Percentiles rank a stretch among this genome's conserved stretches.
These are phyloP conservation scores for Pulveroboletus sp. DNA, from an alignment of 768 basidiomycete genomes.

Conservation along the genomic window DNA sequence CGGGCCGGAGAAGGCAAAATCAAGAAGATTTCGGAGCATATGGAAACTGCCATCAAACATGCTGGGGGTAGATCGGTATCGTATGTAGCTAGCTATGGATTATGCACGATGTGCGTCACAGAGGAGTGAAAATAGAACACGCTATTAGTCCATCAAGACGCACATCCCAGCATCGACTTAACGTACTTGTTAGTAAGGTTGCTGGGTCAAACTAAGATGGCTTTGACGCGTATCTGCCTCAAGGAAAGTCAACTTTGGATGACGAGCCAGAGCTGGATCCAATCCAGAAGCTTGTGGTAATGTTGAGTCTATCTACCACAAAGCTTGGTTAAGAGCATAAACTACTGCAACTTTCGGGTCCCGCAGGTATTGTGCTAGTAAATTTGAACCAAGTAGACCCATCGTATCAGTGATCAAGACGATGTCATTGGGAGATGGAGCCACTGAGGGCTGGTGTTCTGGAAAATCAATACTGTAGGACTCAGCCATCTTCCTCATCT, in stretches of 20 bases:
- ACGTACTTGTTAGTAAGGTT: constrained; percentile 26
- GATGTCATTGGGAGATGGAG: constrained; percentile 1
- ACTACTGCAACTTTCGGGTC: constrained; percentile 16
- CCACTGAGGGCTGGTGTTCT: constrained; percentile 1
- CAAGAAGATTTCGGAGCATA: constrained; percentile 30
- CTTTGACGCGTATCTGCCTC: constrained; percentile 25
- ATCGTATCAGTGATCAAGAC: constrained; percentile 35
- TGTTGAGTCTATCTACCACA: constrained; percentile 24
- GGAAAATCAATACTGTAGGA: constrained; percentile 6
- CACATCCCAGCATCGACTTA: neutral
- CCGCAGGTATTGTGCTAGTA: constrained; percentile 22
- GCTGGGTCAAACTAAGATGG: constrained; percentile 25
- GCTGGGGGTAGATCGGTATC: constrained; percentile 1
- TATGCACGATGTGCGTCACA: constrained; percentile 38
- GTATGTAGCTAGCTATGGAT: constrained; percentile 16
- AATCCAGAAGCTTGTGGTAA: constrained; percentile 30
- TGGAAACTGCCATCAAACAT: constrained; percentile 8
- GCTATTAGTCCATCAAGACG: neutral
- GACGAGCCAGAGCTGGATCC: constrained; percentile 22
- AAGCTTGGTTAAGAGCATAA: constrained; percentile 29
- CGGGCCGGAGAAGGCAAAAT: constrained; percentile 34
- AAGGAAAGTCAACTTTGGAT: constrained; percentile 30
- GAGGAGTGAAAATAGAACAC: constrained; percentile 15
- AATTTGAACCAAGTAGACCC: constrained; percentile 29
- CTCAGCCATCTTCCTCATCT: constrained; percentile 11